These are phyloP conservation scores for Trametopsis cervina DNA, from an alignment of 768 basidiomycete genomes.

Conservation along the genomic window DNA sequence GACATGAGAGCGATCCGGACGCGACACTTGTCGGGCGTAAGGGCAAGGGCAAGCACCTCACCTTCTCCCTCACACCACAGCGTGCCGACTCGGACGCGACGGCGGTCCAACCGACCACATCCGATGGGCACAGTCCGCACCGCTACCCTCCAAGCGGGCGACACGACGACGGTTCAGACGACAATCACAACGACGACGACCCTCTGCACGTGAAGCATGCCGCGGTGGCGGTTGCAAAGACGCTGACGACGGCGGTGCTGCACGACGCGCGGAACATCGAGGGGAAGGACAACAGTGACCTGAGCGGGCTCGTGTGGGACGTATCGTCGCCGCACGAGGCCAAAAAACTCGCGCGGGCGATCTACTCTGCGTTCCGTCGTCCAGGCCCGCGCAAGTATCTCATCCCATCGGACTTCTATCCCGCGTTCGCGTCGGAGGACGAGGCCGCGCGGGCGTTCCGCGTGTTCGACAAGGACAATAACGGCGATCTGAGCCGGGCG, in stretches of 20 bases:
- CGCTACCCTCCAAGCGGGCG: constrained; percentile 33
- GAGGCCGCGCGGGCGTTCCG: constrained; percentile 63
- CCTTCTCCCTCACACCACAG: constrained; percentile 1
- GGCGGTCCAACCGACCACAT: not conserved
- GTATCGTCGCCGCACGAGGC: constrained; percentile 57
- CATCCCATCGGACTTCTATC: constrained; percentile 60
- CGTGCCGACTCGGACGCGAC: constrained; percentile 14
- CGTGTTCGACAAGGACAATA: constrained; percentile 70
- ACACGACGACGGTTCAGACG: not conserved
- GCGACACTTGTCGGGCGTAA: constrained; percentile 23
- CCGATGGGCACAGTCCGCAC: constrained; percentile 19
- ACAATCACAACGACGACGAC: constrained; percentile 26
- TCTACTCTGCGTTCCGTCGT: constrained; percentile 54
- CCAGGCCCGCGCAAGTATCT: constrained; percentile 48
- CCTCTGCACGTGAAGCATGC: constrained; percentile 27
- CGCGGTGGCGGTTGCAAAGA: constrained; percentile 48
- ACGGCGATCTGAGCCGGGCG: constrained; percentile 68
- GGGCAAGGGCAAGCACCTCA: constrained; percentile 20
- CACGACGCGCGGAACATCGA: constrained; percentile 71
- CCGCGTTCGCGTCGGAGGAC: constrained; percentile 52
- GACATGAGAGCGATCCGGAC: constrained; percentile 22
- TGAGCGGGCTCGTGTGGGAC: constrained; percentile 40
- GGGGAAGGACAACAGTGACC: constrained; percentile 37
- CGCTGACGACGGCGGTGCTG: constrained; percentile 58
- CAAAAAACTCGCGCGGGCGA: constrained; percentile 65